phyloP scores from a whole-genome alignment of 371 early-diverging fungal genomes.

The Mucor plumbeus region DNA sequence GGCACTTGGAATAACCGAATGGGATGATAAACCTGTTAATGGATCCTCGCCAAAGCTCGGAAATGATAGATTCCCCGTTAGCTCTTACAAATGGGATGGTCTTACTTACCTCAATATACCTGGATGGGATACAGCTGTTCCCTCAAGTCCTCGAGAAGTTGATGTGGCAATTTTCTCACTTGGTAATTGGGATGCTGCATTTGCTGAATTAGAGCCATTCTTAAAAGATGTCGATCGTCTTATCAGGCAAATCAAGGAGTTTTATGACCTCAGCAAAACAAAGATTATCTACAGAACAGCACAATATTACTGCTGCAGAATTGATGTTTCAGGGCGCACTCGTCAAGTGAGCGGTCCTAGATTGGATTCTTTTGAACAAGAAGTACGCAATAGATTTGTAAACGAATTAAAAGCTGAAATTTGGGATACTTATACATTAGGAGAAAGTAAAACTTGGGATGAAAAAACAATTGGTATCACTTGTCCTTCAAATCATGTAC shows the following conservation, averaged over 20 bases:
- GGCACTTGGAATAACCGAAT: constrained; percentile 24
- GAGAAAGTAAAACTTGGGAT: constrained; percentile 40
- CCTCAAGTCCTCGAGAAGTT: constrained; percentile 11
- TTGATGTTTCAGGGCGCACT: constrained; percentile 38
- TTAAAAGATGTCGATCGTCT: constrained; percentile 34
- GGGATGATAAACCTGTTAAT: constrained; percentile 18
- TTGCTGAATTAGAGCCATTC: constrained; percentile 38
- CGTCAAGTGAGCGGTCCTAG: constrained; percentile 47
- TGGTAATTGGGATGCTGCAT: constrained; percentile 63
- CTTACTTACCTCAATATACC: constrained; percentile 51
- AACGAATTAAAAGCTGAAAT: constrained; percentile 34
- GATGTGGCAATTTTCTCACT: constrained; percentile 48
- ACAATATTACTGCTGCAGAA: constrained; percentile 61
- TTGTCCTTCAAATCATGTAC: constrained; percentile 54
- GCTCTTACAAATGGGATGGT: constrained; percentile 59
- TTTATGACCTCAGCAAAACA: constrained; percentile 33
- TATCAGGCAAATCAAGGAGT: constrained; percentile 28
- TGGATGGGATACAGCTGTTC: constrained; percentile 38
- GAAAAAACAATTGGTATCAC: constrained; percentile 33
- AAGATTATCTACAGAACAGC: constrained; percentile 56
- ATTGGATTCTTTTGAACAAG: constrained; percentile 44
- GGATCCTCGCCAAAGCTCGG: not conserved
- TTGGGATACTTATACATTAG: constrained; percentile 50
- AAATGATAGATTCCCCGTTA: constrained; percentile 21
- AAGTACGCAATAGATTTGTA: constrained; percentile 30